Evolutionary conservation across 805 yeast genomes (phyloP).

Genomic region (Diddensiella caesifluorescens): DNA sequence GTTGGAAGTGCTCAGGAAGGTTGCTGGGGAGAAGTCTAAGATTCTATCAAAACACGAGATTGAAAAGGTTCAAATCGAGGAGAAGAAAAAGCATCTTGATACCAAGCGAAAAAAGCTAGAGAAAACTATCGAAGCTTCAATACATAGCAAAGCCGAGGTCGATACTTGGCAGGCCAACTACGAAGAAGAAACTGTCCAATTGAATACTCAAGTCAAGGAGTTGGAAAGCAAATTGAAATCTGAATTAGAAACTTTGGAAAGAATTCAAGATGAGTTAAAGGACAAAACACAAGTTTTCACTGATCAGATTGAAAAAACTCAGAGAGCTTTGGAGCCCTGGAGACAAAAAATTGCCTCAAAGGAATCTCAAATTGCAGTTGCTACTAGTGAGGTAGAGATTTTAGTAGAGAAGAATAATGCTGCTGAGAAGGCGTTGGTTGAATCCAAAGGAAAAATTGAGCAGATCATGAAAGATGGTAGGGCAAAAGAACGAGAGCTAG

Average conservation of each 20-base stretch:
- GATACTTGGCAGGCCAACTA: constrained; percentile 44
- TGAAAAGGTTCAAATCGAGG: constrained; percentile 65
- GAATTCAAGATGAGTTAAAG: constrained; percentile 59
- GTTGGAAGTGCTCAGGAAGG: constrained; percentile 26
- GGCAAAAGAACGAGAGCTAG: constrained; percentile 43
- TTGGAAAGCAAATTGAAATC: constrained; percentile 42
- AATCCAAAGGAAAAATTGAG: constrained; percentile 41
- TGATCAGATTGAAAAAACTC: constrained; percentile 56
- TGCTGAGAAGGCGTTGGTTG: constrained; percentile 41
- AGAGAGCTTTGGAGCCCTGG: constrained; percentile 78
- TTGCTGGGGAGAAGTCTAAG: constrained; percentile 28
- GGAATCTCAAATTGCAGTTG: constrained; percentile 59
- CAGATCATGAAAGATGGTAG: constrained; percentile 45
- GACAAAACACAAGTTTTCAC: constrained; percentile 69
- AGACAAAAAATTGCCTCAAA: constrained; percentile 58
- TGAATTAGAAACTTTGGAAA: constrained; percentile 56
- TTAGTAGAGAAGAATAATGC: constrained; percentile 43
- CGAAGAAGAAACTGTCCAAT: constrained; percentile 41
- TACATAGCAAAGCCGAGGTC: constrained; percentile 41
- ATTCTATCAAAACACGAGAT: constrained; percentile 42
- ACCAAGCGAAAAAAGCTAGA: constrained; percentile 54
- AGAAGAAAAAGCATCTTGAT: constrained; percentile 61
- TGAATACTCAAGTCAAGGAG: constrained; percentile 40
- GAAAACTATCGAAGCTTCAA: constrained; percentile 48
- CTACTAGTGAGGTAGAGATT: constrained; percentile 59